These are phyloP conservation scores for Hypoxylon trugodes DNA, from an alignment of 495 filamentous ascomycete species.

Conservation along the genomic window DNA sequence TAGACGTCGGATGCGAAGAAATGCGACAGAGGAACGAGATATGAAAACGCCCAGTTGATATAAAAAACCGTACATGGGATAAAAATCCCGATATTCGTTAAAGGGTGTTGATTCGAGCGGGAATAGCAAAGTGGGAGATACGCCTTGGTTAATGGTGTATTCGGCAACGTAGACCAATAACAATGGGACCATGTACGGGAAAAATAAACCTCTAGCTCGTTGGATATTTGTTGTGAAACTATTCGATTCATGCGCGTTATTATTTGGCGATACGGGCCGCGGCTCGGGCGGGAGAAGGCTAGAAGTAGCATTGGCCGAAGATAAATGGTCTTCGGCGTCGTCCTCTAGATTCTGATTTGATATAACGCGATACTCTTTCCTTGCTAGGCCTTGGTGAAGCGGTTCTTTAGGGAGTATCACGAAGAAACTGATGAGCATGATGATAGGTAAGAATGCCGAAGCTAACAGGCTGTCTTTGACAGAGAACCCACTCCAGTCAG, in stretches of 20 bases:
- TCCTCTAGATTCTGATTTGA: constrained; percentile 54
- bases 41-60: constrained; percentile 96
- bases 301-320: constrained; percentile 41
- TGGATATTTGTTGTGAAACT: constrained; percentile 58
- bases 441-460: constrained; percentile 76
- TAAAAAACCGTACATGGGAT: constrained; percentile 86
- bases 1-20: constrained; percentile 79
- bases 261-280: constrained; percentile 39
- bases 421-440: constrained; percentile 91
- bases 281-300: constrained; percentile 50
- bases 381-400: constrained; percentile 50
- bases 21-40: constrained; percentile 87
- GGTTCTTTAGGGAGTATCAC: constrained; percentile 72
- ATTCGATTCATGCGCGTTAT: constrained; percentile 32
- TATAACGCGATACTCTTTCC: constrained; percentile 54
- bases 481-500: constrained; percentile 75
- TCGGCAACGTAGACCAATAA: constrained; percentile 93
- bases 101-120: constrained; percentile 80
- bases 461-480: constrained; percentile 75
- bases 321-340: constrained; percentile 46
- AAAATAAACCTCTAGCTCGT: constrained; percentile 54
- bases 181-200: constrained; percentile 83
- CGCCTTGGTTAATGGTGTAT: constrained; percentile 95
- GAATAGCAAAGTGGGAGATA: constrained; percentile 89
- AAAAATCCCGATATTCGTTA: constrained; percentile 82